phyloP scores from a whole-genome alignment of 1,284 basidiomycete species.

The Ustilago trichophora region DNA sequence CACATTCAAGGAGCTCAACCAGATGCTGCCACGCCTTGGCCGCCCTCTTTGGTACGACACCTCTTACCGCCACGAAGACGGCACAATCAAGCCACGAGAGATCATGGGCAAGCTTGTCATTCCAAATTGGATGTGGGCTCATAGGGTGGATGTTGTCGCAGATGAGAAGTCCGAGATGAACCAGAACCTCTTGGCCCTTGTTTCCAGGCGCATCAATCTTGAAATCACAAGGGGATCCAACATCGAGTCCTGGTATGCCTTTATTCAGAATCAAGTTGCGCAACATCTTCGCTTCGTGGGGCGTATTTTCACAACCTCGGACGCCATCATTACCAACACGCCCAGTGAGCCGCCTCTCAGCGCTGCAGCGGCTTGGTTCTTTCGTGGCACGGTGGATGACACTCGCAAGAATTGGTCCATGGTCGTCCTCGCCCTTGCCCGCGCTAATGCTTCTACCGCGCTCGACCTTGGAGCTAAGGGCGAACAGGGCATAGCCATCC shows the following conservation, averaged over 20 bases:
- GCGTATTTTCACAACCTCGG: not conserved
- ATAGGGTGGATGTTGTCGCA: too few relatives aligned
- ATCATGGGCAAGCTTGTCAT: too few relatives aligned
- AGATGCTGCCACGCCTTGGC: too few relatives aligned
- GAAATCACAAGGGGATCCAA: not conserved
- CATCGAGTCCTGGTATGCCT: not conserved
- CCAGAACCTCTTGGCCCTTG: not conserved
- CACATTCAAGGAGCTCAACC: too few relatives aligned
- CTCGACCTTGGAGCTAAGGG: not conserved
- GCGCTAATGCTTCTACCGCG: not conserved
- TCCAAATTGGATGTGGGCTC: too few relatives aligned
- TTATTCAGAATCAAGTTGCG: not conserved
- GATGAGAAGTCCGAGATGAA: too few relatives aligned
- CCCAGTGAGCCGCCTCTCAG: slow-evolving; percentile 2
- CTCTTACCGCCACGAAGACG: too few relatives aligned
- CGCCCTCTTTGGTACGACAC: too few relatives aligned
- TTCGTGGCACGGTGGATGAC: not conserved
- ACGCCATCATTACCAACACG: not conserved
- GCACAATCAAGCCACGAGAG: too few relatives aligned
- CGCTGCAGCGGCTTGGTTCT: not conserved
- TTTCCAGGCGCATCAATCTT: not conserved
- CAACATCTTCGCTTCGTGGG: too few relatives aligned
- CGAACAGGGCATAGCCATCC: not conserved
- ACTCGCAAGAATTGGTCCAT: not conserved
- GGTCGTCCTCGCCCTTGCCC: not conserved